Conservation (phyloP, 73 alveolate genomes). For the Paramecium tetraurelia region DNA sequence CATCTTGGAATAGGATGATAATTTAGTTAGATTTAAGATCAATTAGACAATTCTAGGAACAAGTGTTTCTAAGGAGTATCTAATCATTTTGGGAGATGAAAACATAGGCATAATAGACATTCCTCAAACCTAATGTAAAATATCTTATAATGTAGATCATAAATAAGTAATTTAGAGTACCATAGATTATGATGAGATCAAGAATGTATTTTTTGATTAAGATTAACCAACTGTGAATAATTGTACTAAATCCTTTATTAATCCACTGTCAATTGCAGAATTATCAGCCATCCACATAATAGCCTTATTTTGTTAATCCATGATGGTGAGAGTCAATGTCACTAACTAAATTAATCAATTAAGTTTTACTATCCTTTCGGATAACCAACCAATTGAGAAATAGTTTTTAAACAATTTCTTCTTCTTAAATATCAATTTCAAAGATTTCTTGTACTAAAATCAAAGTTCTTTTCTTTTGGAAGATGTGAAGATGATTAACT, state of each 20-base stretch:
- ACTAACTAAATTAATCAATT: background rate
- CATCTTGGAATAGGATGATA: background rate
- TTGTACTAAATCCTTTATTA: constrained; percentile 19
- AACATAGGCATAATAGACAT: background rate
- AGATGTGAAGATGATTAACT: background rate
- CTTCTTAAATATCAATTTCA: background rate
- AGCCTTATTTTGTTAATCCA: background rate
- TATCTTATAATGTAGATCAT: background rate
- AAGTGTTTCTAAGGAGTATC: background rate
- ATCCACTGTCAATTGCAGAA: background rate
- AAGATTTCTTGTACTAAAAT: background rate
- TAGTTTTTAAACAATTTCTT: constrained; percentile 1
- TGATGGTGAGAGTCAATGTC: background rate
- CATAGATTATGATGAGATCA: constrained; percentile 5
- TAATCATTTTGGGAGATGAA: constrained; percentile 16
- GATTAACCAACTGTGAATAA: background rate
- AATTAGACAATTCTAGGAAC: background rate
- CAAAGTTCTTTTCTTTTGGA: background rate
- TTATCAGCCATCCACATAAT: background rate
- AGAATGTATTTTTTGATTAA: background rate
- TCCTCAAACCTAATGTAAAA: background rate
- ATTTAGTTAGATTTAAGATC: background rate
- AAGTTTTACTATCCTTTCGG: background rate
- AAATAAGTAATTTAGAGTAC: background rate
- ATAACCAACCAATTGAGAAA: background rate